These are phyloP conservation scores for Exophiala sp. DNA, from an alignment of 2,329 filamentous ascomycete species.

Conservation along the genomic window DNA sequence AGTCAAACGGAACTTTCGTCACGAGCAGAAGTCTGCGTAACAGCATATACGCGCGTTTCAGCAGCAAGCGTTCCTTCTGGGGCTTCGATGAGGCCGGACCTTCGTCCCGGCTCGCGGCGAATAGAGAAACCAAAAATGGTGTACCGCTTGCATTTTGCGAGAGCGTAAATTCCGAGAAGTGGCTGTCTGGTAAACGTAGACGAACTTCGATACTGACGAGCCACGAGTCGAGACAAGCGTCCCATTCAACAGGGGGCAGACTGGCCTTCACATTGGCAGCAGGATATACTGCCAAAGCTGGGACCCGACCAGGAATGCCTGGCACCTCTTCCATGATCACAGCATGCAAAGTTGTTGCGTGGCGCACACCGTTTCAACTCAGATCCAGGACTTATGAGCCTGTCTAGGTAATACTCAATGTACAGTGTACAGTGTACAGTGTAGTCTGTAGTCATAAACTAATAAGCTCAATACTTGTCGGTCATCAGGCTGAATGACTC, in stretches of 20 bases:
- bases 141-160: conserved; percentile 14
- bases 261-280: conserved; percentile 59
- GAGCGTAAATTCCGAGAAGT: conserved; percentile 50
- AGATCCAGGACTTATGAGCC: background rate
- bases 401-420: too few relatives aligned
- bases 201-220: conserved; percentile 60
- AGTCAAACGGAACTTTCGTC: conserved; percentile 12
- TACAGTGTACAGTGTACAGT: background rate
- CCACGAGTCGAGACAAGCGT: conserved; percentile 71
- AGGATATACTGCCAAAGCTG: conserved; percentile 73
- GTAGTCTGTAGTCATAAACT: background rate
- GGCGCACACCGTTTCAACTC: too few relatives aligned
- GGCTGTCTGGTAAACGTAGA: conserved; percentile 51
- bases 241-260: conserved; percentile 67
- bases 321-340: conserved; percentile 18
- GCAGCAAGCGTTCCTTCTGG: conserved; percentile 41
- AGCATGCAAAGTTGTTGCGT: background rate
- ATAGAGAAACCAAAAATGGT: conserved; percentile 23
- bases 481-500: background rate
- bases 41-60: conserved; percentile 61
- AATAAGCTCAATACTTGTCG: too few relatives aligned
- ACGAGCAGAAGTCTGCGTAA: conserved; percentile 51
- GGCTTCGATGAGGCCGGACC: background rate
- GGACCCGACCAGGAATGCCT: conserved; percentile 40
- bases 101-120: background rate